Evolutionary conservation across 345 rosid species (phyloP).

Genomic region (Anacardium occidentale): DNA sequence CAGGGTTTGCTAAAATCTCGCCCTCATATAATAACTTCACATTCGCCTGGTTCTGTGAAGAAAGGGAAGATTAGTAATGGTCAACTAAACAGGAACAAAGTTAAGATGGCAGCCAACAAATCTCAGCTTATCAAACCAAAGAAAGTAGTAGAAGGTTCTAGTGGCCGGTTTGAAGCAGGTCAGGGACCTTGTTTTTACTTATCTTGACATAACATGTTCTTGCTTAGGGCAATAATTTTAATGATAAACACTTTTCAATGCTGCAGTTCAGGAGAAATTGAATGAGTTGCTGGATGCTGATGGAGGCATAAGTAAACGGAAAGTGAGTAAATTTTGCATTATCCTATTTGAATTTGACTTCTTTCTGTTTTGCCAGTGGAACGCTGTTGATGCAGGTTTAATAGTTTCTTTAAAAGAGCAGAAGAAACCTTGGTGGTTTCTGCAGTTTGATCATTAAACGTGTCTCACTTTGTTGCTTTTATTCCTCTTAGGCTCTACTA

Average conservation of each 20-base stretch:
- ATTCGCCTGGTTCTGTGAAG: conserved; percentile 47
- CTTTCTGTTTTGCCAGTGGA: background rate
- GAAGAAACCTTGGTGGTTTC: conserved; percentile 2
- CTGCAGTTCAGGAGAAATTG: conserved; percentile 91
- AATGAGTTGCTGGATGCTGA: conserved; percentile 89
- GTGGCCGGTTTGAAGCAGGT: conserved; percentile 88
- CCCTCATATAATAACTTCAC: conserved; percentile 57
- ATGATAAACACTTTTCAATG: conserved; percentile 13
- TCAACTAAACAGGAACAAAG: conserved; percentile 47
- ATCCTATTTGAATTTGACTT: conserved; percentile 7
- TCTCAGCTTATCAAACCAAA: conserved; percentile 56
- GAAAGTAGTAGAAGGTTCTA: conserved; percentile 56
- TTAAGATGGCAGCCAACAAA: conserved; percentile 49
- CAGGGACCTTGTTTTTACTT: conserved; percentile 18
- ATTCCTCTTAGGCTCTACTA: background rate
- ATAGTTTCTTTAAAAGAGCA: too few relatives aligned
- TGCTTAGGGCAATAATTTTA: background rate
- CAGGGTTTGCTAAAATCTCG: conserved; percentile 49
- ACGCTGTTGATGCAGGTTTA: background rate
- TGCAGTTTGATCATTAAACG: background rate
- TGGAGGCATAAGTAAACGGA: conserved; percentile 91
- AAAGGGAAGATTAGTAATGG: conserved; percentile 46
- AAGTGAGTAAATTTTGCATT: conserved; percentile 49
- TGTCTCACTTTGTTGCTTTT: conserved; percentile 14
- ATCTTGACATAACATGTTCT: background rate